Conservation (phyloP, 1,284 basidiomycete genomes). For the Rhodotorula sp. region DNA sequence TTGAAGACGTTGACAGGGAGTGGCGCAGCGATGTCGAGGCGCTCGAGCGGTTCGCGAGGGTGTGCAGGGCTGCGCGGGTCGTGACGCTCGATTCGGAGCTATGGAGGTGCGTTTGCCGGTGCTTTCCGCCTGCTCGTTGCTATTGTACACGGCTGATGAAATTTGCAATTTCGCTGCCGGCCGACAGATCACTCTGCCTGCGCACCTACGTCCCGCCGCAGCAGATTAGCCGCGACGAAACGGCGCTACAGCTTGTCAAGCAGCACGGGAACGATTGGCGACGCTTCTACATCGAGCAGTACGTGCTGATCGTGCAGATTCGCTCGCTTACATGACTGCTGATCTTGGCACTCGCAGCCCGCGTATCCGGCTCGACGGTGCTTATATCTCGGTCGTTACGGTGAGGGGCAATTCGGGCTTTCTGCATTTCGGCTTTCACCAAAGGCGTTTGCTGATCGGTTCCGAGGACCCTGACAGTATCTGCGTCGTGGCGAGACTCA, state of each 20-base stretch:
- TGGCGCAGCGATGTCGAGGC: conserved; percentile 41
- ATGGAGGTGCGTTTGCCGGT: conserved; percentile 26
- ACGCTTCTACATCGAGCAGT: conserved; percentile 46
- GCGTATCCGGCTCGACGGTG: conserved; percentile 43
- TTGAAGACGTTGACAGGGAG: conserved; percentile 12
- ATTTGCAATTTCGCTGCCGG: background rate
- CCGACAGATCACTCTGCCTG: conserved; percentile 18
- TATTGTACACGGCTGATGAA: background rate
- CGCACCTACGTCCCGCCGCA: conserved; percentile 38
- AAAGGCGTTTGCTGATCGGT: background rate
- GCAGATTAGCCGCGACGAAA: conserved; percentile 33
- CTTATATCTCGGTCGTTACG: conserved; percentile 44
- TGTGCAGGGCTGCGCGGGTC: conserved; percentile 33
- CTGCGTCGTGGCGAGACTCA: conserved; percentile 43
- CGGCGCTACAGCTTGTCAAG: conserved; percentile 14
- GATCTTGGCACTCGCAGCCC: conserved; percentile 14
- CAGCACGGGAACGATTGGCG: conserved; percentile 43
- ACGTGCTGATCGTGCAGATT: background rate
- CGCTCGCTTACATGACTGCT: background rate
- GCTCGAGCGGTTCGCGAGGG: conserved; percentile 35
- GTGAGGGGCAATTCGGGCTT: background rate
- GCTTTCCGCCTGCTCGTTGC: background rate
- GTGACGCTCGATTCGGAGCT: conserved; percentile 36
- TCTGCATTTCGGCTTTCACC: background rate
- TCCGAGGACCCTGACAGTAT: conserved; percentile 15